phyloP scores from a whole-genome alignment of 2,329 filamentous ascomycete genomes.

The Herpomyces periplanetae region DNA sequence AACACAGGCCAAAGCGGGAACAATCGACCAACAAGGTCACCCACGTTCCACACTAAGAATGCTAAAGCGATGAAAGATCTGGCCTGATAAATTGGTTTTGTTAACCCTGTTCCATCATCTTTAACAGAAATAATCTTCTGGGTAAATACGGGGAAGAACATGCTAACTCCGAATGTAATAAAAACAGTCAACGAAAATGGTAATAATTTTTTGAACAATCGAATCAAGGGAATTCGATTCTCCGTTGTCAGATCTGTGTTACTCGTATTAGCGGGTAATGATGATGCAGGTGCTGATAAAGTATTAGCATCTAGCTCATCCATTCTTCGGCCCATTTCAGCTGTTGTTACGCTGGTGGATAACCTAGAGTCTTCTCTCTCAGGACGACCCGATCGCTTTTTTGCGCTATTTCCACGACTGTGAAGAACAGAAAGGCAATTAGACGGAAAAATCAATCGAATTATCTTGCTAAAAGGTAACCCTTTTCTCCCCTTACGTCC shows the following conservation, averaged over 20 bases:
- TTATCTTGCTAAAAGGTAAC: too few species aligned
- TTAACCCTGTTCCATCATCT: constrained; percentile 7
- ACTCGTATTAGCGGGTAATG: not conserved
- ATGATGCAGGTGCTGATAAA: not conserved
- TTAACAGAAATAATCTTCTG: constrained; percentile 17
- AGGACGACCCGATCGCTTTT: too few species aligned
- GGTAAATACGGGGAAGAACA: constrained; percentile 87
- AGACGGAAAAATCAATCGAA: too few species aligned
- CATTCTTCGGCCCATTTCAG: too few species aligned
- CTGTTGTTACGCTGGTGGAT: too few species aligned
- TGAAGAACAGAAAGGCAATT: too few species aligned
- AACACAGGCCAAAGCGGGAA: constrained; percentile 17
- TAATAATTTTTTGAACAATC: constrained; percentile 11
- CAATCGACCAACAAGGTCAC: constrained; percentile 41
- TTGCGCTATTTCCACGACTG: too few species aligned
- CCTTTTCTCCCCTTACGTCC: too few species aligned
- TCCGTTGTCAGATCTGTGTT: not conserved
- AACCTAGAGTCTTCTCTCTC: too few species aligned
- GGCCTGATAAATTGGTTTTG: constrained; percentile 19
- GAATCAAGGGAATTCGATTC: not conserved
- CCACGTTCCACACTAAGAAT: constrained; percentile 73
- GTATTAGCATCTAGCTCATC: not conserved
- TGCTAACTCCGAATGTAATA: constrained; percentile 41
- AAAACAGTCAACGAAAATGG: constrained; percentile 41
- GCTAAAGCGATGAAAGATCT: constrained; percentile 52